phyloP scores from a whole-genome alignment of 2,329 filamentous ascomycete genomes.

The Leptographium flavum region DNA sequence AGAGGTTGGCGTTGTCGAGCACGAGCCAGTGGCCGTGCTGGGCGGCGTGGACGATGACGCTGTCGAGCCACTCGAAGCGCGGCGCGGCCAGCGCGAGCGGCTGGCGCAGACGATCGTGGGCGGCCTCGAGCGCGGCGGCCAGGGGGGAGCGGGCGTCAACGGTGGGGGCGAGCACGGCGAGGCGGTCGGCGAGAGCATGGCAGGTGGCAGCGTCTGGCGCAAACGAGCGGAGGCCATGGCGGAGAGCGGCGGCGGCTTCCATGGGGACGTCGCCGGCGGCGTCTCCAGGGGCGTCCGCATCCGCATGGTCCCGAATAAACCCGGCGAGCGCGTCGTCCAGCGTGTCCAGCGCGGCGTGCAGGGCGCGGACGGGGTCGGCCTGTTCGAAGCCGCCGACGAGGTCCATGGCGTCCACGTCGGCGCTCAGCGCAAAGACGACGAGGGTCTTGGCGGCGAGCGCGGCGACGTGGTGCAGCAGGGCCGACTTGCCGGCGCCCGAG shows the following conservation, averaged over 20 bases:
- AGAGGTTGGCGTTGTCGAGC: slow-evolving; percentile 93
- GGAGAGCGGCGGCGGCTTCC: slow-evolving; percentile 26
- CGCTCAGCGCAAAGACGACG: slow-evolving; percentile 77
- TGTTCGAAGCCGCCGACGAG: slow-evolving; percentile 95
- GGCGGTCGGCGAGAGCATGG: slow-evolving; percentile 23
- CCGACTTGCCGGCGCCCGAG: slow-evolving; percentile 77
- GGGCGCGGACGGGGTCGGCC: slow-evolving; percentile 63
- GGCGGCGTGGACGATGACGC: slow-evolving; percentile 76
- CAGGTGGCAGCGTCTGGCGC: background rate
- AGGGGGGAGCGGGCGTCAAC: slow-evolving; percentile 32
- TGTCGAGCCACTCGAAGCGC: slow-evolving; percentile 92
- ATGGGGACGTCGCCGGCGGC: slow-evolving; percentile 17
- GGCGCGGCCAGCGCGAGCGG: slow-evolving; percentile 52
- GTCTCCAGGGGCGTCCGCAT: background rate
- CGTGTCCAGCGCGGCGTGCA: slow-evolving; percentile 41
- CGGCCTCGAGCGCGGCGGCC: slow-evolving; percentile 30
- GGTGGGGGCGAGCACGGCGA: slow-evolving; percentile 25
- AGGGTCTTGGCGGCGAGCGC: slow-evolving; percentile 61
- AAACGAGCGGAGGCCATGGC: slow-evolving; percentile 30
- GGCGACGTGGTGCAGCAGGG: slow-evolving; percentile 67
- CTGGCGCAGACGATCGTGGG: slow-evolving; percentile 33
- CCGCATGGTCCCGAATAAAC: slow-evolving; percentile 31
- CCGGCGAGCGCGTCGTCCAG: slow-evolving; percentile 27
- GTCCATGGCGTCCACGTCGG: slow-evolving; percentile 94
- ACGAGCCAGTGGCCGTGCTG: slow-evolving; percentile 83